Conservation (phyloP, 257 asterid species). For the Primulina tabacum region DNA sequence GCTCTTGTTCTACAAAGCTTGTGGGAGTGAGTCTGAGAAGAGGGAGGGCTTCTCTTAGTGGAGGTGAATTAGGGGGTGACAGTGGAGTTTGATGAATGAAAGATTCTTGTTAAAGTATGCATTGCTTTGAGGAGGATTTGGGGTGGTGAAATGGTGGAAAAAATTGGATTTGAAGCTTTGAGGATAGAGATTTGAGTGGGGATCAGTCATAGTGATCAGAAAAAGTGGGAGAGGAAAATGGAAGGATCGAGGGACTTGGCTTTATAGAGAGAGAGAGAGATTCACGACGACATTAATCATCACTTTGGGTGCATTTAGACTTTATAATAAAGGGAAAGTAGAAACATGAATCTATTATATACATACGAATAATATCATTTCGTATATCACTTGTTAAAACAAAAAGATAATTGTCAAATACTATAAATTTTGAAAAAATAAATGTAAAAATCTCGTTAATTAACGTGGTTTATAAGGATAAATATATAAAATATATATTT, state of each 20-base stretch:
- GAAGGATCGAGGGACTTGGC: constrained; percentile 8
- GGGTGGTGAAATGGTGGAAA: constrained; percentile 32
- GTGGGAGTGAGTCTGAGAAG: constrained; percentile 46
- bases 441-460: no score
- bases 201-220: constrained; percentile 52
- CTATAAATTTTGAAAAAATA: no score
- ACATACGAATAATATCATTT: background rate
- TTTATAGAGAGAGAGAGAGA: background rate
- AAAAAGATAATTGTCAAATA: no score
- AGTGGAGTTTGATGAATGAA: constrained; percentile 30
- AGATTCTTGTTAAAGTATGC: constrained; percentile 6
- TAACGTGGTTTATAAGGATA: no score
- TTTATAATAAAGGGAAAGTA: background rate
- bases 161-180: constrained; percentile 48
- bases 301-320: background rate
- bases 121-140: constrained; percentile 19
- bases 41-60: constrained; percentile 60
- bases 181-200: constrained; percentile 45
- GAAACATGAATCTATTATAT: background rate
- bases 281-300: background rate
- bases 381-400: no score
- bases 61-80: constrained; percentile 48
- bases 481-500: no score
- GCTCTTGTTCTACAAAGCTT: constrained; percentile 25
- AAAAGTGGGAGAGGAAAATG: constrained; percentile 21